phyloP scores from a whole-genome alignment of 352 stramenopile genomes.

The Phytophthora podocarpi region DNA sequence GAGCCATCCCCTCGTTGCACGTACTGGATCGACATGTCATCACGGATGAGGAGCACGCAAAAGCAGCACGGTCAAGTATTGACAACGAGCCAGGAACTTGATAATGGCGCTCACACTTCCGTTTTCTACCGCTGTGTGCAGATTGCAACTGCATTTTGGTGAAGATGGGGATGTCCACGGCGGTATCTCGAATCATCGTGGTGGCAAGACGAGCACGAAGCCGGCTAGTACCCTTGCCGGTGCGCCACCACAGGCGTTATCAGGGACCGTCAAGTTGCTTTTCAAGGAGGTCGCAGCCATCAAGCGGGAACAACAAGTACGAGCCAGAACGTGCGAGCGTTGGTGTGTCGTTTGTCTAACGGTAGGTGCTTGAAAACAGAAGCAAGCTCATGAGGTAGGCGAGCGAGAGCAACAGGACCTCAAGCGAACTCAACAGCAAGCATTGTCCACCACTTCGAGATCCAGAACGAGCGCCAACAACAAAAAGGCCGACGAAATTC shows the following conservation, averaged over 20 bases:
- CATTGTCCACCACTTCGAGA: slow-evolving; percentile 7
- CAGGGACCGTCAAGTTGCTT: slow-evolving; percentile 72
- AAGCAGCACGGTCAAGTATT: slow-evolving; percentile 37
- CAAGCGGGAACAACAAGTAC: slow-evolving; percentile 50
- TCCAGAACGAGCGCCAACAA: slow-evolving; percentile 6
- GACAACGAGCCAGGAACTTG: neutral
- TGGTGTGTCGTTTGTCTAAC: neutral
- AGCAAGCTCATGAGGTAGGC: slow-evolving; percentile 29
- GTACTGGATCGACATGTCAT: slow-evolving; percentile 85
- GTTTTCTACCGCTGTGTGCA: neutral
- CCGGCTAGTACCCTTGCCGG: slow-evolving; percentile 23
- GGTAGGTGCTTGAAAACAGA: slow-evolving; percentile 13
- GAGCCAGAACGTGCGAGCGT: neutral
- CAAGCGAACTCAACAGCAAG: slow-evolving; percentile 33
- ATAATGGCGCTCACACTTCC: neutral
- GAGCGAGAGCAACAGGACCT: slow-evolving; percentile 55
- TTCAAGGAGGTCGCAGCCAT: slow-evolving; percentile 66
- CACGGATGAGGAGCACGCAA: slow-evolving; percentile 64
- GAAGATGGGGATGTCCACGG: slow-evolving; percentile 19
- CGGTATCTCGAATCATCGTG: neutral
- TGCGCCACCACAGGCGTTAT: slow-evolving; percentile 54
- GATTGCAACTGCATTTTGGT: slow-evolving; percentile 17
- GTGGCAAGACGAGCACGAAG: slow-evolving; percentile 29
- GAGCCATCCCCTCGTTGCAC: slow-evolving; percentile 69
- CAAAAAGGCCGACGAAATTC: slow-evolving; percentile 19